Conservation (phyloP, 768 basidiomycete genomes). For the Lentinula aciculospora region DNA sequence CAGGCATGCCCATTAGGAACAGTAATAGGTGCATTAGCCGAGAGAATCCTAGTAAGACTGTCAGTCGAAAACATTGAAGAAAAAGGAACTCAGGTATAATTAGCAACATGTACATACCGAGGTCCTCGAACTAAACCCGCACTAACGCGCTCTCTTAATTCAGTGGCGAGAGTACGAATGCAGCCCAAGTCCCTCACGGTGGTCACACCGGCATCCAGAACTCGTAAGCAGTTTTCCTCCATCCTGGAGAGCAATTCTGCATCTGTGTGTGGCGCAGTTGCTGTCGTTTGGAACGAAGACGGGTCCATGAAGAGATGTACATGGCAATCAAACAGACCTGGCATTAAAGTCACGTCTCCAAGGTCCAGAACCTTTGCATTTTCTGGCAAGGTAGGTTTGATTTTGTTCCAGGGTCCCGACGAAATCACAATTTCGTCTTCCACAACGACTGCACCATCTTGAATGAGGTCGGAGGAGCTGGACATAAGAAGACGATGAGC, state of each 20-base stretch:
- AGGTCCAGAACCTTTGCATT: neutral
- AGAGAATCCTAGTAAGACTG: neutral
- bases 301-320: slow-evolving; percentile 8
- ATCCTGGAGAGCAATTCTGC: neutral
- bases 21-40: slow-evolving; percentile 6
- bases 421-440: neutral
- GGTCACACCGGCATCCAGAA: slow-evolving; percentile 6
- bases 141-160: neutral
- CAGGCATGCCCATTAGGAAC: slow-evolving; percentile 4
- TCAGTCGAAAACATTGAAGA: neutral
- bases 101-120: slow-evolving; percentile 1
- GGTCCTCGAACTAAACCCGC: slow-evolving; percentile 1
- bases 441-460: slow-evolving; percentile 4
- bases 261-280: neutral
- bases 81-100: neutral
- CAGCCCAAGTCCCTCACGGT: slow-evolving; percentile 4
- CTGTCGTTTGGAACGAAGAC: neutral
- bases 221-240: neutral
- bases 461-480: neutral
- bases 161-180: neutral
- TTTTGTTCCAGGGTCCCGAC: neutral
- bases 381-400: neutral
- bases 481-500: slow-evolving; percentile 1
- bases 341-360: slow-evolving; percentile 7
- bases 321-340: slow-evolving; percentile 7